Conservation (phyloP, 768 basidiomycete species). For the Russula earlei region DNA sequence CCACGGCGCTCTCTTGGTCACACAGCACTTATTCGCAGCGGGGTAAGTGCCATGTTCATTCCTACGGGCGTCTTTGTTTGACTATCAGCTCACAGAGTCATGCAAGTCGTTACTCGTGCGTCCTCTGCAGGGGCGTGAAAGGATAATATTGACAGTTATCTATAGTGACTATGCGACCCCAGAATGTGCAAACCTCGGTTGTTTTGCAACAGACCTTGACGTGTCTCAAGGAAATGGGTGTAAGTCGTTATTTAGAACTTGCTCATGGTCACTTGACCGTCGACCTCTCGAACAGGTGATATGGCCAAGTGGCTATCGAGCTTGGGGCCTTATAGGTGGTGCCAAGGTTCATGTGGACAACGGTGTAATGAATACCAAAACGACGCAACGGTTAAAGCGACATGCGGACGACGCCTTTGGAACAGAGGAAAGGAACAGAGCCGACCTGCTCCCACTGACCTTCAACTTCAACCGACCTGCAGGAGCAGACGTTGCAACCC, state of each 20-base stretch:
- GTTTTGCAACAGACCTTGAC: constrained; percentile 56
- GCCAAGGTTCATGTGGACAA: constrained; percentile 19
- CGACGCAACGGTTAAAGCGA: constrained; percentile 11
- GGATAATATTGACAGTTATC: neutral
- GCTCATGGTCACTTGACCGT: constrained; percentile 36
- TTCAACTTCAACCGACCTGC: neutral
- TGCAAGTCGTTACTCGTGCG: constrained; percentile 70
- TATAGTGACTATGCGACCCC: constrained; percentile 61
- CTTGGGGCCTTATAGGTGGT: constrained; percentile 19
- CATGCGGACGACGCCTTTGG: constrained; percentile 19
- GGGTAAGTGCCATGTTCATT: constrained; percentile 40
- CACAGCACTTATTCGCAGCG: constrained; percentile 60
- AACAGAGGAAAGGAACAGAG: neutral
- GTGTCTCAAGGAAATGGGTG: constrained; percentile 61
- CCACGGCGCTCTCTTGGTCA: constrained; percentile 53
- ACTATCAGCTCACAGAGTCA: constrained; percentile 43
- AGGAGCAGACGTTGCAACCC: neutral
- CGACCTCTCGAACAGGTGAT: constrained; percentile 57
- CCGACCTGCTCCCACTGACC: neutral
- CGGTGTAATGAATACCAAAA: constrained; percentile 3
- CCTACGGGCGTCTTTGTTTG: neutral
- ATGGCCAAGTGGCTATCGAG: constrained; percentile 18
- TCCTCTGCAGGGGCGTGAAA: constrained; percentile 13
- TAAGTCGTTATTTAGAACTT: constrained; percentile 36
- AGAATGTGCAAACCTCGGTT: constrained; percentile 57